Conservation (phyloP, 805 yeast species). For the Blastobotrys chiropterorum region DNA sequence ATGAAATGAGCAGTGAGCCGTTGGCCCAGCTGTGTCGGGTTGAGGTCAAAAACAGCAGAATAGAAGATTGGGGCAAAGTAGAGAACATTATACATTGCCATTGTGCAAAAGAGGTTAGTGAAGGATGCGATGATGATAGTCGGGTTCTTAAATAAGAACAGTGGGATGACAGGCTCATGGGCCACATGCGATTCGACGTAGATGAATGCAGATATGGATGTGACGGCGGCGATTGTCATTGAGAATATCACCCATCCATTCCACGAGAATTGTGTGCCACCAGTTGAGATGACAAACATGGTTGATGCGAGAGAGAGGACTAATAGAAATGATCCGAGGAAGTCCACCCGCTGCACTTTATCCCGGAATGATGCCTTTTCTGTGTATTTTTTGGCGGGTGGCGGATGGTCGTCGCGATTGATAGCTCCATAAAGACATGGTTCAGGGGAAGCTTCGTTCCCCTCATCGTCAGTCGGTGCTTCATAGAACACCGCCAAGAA, state of each 20-base stretch:
- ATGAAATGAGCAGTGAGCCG: constrained; percentile 50
- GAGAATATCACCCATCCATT: neutral
- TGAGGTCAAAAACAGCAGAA: constrained; percentile 46
- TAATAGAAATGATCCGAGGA: constrained; percentile 50
- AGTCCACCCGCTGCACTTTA: constrained; percentile 39
- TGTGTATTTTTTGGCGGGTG: constrained; percentile 32
- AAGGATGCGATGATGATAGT: constrained; percentile 61
- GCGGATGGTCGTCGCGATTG: constrained; percentile 5
- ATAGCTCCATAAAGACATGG: neutral
- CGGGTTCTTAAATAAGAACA: constrained; percentile 47
- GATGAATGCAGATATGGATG: constrained; percentile 37
- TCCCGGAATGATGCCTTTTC: neutral
- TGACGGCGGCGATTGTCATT: constrained; percentile 32
- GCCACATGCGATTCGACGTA: constrained; percentile 48
- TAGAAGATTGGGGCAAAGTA: constrained; percentile 69
- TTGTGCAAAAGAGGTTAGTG: constrained; percentile 64
- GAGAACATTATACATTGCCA: constrained; percentile 56
- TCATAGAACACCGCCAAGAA: constrained; percentile 25
- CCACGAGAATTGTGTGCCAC: neutral
- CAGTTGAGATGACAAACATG: constrained; percentile 33
- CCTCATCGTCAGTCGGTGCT: constrained; percentile 13
- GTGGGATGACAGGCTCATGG: constrained; percentile 61
- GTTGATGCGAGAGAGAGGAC: constrained; percentile 28
- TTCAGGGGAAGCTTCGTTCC: constrained; percentile 3
- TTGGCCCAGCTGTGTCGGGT: constrained; percentile 52